Conservation (phyloP, 306 rosid species). For the Vigna reflexopilosa region DNA sequence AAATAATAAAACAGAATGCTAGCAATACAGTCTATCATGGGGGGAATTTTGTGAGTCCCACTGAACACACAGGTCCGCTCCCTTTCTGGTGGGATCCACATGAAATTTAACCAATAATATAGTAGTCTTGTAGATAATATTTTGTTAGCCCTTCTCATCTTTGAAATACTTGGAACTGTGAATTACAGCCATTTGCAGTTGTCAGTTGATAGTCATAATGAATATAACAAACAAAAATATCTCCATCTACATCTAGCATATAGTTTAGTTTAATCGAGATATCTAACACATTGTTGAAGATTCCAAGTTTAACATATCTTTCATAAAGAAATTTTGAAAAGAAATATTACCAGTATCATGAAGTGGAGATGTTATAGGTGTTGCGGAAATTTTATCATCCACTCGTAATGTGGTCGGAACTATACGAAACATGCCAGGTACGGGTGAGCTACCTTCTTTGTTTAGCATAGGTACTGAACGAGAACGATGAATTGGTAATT, state of each 20-base stretch:
- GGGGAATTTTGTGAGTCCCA: neutral
- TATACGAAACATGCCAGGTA: conserved; percentile 48
- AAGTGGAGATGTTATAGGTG: conserved; percentile 35
- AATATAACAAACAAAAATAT: conserved; percentile 14
- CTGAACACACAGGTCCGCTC: neutral
- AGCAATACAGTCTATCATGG: neutral
- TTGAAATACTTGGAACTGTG: conserved; percentile 7
- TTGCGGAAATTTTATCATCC: conserved; percentile 43
- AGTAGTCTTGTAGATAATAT: neutral
- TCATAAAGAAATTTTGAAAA: conserved; percentile 7
- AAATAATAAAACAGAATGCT: neutral
- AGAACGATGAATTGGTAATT: conserved; percentile 53
- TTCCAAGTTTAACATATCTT: neutral
- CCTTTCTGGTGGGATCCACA: neutral
- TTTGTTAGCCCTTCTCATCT: neutral
- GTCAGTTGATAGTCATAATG: conserved; percentile 9
- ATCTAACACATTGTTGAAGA: conserved; percentile 23
- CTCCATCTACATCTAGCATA: neutral
- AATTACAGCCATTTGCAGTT: neutral
- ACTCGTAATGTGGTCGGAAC: conserved; percentile 29
- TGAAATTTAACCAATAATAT: neutral
- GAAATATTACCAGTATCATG: conserved; percentile 36
- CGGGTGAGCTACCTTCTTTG: conserved; percentile 40
- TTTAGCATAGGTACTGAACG: conserved; percentile 45
- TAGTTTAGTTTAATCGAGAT: neutral